These are phyloP conservation scores for Cladorrhinum sp. DNA, from an alignment of 2,329 filamentous ascomycete species.

Conservation along the genomic window DNA sequence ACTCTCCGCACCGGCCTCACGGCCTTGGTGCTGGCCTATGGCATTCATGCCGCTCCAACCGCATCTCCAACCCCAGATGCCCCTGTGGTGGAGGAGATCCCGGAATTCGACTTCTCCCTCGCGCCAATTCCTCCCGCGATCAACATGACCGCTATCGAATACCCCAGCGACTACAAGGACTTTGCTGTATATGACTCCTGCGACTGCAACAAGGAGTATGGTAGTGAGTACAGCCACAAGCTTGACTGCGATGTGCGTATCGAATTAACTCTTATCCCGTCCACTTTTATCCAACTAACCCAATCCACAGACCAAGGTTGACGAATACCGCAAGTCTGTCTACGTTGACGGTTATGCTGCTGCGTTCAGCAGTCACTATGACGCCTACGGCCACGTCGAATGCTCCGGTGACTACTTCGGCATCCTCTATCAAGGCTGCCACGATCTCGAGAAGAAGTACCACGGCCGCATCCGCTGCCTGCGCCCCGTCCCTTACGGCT, in stretches of 20 bases:
- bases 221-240: constrained; percentile 10
- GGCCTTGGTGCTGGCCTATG: constrained; percentile 12
- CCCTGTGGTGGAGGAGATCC: neutral
- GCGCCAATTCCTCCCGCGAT: neutral
- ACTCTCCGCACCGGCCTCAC: constrained; percentile 15
- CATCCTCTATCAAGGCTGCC: constrained; percentile 17
- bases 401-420: constrained; percentile 18
- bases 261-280: neutral
- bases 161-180: constrained; percentile 2
- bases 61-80: neutral
- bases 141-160: constrained; percentile 9
- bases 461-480: constrained; percentile 13
- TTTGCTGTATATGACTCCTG: constrained; percentile 11
- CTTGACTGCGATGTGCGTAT: constrained; percentile 18
- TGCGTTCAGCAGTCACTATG: constrained; percentile 14
- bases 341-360: constrained; percentile 13
- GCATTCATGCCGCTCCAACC: constrained; percentile 12
- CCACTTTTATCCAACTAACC: neutral
- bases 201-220: constrained; percentile 14
- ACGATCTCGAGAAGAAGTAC: constrained; percentile 15
- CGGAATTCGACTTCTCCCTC: neutral
- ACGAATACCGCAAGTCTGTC: constrained; percentile 17
- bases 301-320: constrained; percentile 9
- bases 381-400: constrained; percentile 10
- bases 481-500: constrained; percentile 15